These are phyloP conservation scores for Artemisia tridentata DNA, from an alignment of 129 eudicot species.

Conservation along the genomic window DNA sequence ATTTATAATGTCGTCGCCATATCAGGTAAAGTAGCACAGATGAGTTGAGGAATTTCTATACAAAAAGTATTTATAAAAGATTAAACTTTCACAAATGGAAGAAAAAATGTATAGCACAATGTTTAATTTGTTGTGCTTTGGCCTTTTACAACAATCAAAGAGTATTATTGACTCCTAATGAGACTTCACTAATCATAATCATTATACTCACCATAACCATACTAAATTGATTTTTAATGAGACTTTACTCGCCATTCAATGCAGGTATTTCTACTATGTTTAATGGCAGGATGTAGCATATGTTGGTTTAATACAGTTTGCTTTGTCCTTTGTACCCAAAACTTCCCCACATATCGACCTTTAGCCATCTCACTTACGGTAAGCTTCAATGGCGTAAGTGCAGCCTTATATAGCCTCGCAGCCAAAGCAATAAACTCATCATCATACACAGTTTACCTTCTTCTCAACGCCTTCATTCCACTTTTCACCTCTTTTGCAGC, in stretches of 20 bases:
- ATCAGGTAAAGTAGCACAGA: too few species aligned
- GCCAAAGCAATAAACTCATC: conserved; percentile 68
- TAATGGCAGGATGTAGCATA: conserved; percentile 85
- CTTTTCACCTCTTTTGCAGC: conserved; percentile 57
- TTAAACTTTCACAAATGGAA: background rate
- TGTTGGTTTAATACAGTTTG: conserved; percentile 97
- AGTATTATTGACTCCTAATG: background rate
- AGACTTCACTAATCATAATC: background rate
- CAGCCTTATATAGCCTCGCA: conserved; percentile 81
- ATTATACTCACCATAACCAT: background rate
- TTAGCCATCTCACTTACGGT: conserved; percentile 79
- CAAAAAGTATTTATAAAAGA: background rate
- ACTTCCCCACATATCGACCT: conserved; percentile 61
- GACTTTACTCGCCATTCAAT: conserved; percentile 9
- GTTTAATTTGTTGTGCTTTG: background rate
- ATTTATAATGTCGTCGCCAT: too few species aligned
- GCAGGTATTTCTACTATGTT: conserved; percentile 74
- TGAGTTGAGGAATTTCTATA: background rate
- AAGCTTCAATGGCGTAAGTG: conserved; percentile 89
- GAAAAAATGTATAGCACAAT: background rate
- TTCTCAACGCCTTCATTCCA: conserved; percentile 72
- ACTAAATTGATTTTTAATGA: background rate
- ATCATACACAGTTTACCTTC: conserved; percentile 53
- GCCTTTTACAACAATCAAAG: background rate
- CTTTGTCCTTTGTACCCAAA: conserved; percentile 67